phyloP scores from a whole-genome alignment of 1,284 basidiomycete species.

The Sphaerobolus stellatus region DNA sequence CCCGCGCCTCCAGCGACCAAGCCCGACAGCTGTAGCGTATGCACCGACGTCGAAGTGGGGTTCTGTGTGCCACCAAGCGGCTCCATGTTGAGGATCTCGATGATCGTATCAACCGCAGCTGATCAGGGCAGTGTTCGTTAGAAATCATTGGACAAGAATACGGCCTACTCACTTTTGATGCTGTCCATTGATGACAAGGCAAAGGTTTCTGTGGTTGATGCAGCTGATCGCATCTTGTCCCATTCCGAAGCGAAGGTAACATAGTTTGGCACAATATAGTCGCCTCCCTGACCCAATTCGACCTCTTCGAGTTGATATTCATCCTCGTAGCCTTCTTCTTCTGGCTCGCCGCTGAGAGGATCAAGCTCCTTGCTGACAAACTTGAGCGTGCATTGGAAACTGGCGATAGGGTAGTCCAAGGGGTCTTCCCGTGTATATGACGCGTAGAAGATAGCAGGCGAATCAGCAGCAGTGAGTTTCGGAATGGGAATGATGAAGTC shows the following conservation, averaged over 20 bases:
- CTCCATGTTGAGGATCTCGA: slow-evolving; percentile 96
- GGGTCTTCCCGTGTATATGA: slow-evolving; percentile 87
- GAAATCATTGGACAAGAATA: slow-evolving; percentile 15
- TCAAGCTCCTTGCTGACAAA: slow-evolving; percentile 98
- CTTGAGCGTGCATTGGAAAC: slow-evolving; percentile 93
- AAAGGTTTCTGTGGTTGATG: slow-evolving; percentile 90
- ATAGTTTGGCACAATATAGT: slow-evolving; percentile 93
- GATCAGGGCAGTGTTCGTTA: slow-evolving; percentile 19
- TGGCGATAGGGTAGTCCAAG: slow-evolving; percentile 75
- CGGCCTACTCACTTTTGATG: slow-evolving; percentile 72
- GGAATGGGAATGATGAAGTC: slow-evolving; percentile 93
- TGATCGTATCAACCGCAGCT: slow-evolving; percentile 91
- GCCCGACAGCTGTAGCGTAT: slow-evolving; percentile 93
- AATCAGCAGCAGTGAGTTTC: slow-evolving; percentile 64
- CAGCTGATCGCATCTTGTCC: slow-evolving; percentile 82
- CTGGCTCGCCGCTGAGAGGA: slow-evolving; percentile 93
- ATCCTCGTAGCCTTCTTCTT: slow-evolving; percentile 98
- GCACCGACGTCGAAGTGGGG: slow-evolving; percentile 82
- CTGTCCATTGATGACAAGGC: slow-evolving; percentile 90
- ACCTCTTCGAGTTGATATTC: slow-evolving; percentile 98
- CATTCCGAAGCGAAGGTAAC: slow-evolving; percentile 91
- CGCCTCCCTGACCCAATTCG: slow-evolving; percentile 86
- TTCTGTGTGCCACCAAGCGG: slow-evolving; percentile 86
- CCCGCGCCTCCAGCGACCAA: slow-evolving; percentile 86
- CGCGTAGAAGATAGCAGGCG: slow-evolving; percentile 86